Evolutionary conservation across 768 basidiomycete genomes (phyloP).

Genomic region (Termitomyces sp.): DNA sequence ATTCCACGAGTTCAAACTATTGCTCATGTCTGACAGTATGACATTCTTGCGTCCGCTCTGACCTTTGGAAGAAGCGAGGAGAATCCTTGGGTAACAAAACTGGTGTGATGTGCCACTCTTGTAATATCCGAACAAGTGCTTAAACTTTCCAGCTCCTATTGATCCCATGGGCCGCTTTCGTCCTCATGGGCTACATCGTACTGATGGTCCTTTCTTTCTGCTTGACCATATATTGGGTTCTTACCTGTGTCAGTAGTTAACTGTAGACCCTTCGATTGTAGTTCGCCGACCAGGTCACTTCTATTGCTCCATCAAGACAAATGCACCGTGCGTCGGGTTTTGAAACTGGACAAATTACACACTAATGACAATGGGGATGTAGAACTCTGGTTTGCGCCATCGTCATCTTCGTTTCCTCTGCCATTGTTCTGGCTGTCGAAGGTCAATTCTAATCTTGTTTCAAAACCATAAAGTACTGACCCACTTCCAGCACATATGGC

Average conservation of each 20-base stretch:
- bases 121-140: background rate
- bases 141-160: background rate
- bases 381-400: background rate
- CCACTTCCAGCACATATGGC: background rate
- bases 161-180: background rate
- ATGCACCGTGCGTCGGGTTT: background rate
- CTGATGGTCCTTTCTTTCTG: background rate
- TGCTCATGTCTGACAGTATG: background rate
- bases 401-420: background rate
- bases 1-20: background rate
- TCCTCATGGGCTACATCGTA: background rate
- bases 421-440: background rate
- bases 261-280: background rate
- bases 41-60: background rate
- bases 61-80: background rate
- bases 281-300: background rate
- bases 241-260: background rate
- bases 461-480: background rate
- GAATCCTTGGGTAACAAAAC: background rate
- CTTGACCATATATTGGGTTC: background rate
- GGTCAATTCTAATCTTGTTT: background rate
- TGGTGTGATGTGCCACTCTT: background rate
- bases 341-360: too few species aligned
- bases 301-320: background rate
- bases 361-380: background rate